A percentile compares a stretch with the other conserved stretches of the same genome.
Conservation (phyloP, 495 filamentous ascomycete species). For the Diplogelasinospora grovesii region DNA sequence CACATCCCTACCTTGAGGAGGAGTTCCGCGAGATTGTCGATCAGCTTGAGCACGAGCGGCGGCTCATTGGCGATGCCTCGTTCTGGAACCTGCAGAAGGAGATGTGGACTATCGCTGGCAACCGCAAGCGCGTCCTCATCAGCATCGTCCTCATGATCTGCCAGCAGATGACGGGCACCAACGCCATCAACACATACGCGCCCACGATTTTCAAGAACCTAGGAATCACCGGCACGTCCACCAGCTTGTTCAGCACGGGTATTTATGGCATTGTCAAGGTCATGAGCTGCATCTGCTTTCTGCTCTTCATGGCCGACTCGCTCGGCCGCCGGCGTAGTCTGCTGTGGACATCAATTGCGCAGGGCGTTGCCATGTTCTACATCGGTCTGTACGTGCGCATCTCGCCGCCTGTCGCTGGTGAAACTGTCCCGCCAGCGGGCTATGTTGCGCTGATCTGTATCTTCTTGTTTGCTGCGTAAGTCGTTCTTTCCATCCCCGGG, state of each 20-base stretch:
- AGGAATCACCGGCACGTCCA: constrained; percentile 39
- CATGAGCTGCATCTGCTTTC: constrained; percentile 29
- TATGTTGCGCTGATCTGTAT: constrained; percentile 66
- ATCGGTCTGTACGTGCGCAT: constrained; percentile 75
- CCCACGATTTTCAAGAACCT: constrained; percentile 45
- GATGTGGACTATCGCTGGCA: constrained; percentile 60
- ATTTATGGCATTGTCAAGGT: constrained; percentile 47
- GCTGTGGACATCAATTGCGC: constrained; percentile 66
- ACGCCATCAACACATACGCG: constrained; percentile 48
- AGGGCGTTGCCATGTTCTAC: constrained; percentile 68
- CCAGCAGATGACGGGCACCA: constrained; percentile 40
- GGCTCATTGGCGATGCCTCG: constrained; percentile 52
- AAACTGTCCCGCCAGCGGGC: constrained; percentile 35
- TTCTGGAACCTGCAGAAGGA: constrained; percentile 63
- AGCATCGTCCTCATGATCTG: constrained; percentile 41
- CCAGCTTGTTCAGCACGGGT: constrained; percentile 42
- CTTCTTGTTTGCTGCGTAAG: constrained; percentile 60
- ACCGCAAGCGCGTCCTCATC: constrained; percentile 42
- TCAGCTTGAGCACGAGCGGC: constrained; percentile 64
- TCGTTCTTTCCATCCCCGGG: neutral
- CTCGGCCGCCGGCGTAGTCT: constrained; percentile 61
- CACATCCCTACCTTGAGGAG: constrained; percentile 58
- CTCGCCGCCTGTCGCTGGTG: constrained; percentile 49
- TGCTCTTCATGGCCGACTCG: constrained; percentile 57
- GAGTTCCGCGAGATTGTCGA: constrained; percentile 61